Evolutionary conservation across 768 basidiomycete species (phyloP).

Genomic region (Kwoniella newhampshirensis): DNA sequence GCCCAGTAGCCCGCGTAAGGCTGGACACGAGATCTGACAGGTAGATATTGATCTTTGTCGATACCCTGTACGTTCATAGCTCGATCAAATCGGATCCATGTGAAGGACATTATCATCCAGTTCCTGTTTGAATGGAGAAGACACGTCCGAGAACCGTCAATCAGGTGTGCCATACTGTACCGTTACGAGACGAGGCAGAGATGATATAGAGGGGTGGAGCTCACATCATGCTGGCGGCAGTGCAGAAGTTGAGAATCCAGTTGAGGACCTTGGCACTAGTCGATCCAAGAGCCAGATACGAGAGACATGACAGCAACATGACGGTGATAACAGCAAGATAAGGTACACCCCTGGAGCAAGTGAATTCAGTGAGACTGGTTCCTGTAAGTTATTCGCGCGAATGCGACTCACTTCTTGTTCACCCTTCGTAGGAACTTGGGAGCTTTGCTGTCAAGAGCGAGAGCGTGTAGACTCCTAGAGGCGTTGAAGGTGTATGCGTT

Average conservation of each 20-base stretch:
- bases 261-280: slow-evolving; percentile 29
- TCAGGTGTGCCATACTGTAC: neutral
- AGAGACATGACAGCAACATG: slow-evolving; percentile 24
- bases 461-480: slow-evolving; percentile 22
- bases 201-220: no score
- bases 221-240: slow-evolving; percentile 19
- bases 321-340: slow-evolving; percentile 28
- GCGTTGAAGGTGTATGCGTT: slow-evolving; percentile 30
- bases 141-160: neutral
- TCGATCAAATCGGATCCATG: slow-evolving; percentile 34
- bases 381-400: no score
- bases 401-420: slow-evolving; percentile 16
- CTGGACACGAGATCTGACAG: slow-evolving; percentile 4
- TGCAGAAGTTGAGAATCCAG: slow-evolving; percentile 31
- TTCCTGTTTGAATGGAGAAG: neutral
- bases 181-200: neutral
- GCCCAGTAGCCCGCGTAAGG: slow-evolving; percentile 27
- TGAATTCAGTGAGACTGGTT: neutral
- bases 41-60: slow-evolving; percentile 9
- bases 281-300: slow-evolving; percentile 33
- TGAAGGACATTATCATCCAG: slow-evolving; percentile 23
- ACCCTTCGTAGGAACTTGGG: slow-evolving; percentile 16
- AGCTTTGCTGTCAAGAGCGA: slow-evolving; percentile 24
- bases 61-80: slow-evolving; percentile 38
- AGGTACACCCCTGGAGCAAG: slow-evolving; percentile 20